Conservation (phyloP, 2,329 filamentous ascomycete species). For the Zymoseptoria passerinii region DNA sequence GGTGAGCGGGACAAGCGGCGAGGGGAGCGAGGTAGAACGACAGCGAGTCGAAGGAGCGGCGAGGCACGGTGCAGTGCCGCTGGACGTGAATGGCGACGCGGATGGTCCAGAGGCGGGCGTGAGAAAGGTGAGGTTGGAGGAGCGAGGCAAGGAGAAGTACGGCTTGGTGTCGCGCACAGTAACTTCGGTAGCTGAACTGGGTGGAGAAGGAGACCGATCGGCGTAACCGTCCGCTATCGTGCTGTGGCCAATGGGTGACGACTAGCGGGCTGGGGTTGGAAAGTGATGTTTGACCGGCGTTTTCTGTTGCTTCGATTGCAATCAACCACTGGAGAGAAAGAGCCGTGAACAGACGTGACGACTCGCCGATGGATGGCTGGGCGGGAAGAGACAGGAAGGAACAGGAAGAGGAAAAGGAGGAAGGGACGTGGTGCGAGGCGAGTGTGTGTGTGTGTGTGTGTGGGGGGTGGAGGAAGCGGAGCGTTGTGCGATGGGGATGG, state of each 20-base stretch:
- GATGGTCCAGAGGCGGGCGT: background rate
- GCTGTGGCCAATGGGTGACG: background rate
- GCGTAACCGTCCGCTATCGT: background rate
- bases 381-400: too few relatives aligned
- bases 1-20: background rate
- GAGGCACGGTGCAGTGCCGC: background rate
- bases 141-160: slow-evolving; percentile 2
- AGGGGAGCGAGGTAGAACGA: background rate
- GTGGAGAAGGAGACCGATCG: background rate
- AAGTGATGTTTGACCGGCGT: too few relatives aligned
- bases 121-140: slow-evolving; percentile 2
- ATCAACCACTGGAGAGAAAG: background rate
- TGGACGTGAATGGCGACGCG: background rate
- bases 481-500: background rate
- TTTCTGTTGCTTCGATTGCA: too few relatives aligned
- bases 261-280: background rate
- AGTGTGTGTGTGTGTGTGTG: too few relatives aligned
- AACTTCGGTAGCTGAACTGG: background rate
- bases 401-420: background rate
- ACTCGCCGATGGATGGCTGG: background rate
- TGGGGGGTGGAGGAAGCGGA: background rate
- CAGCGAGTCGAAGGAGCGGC: background rate
- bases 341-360: too few relatives aligned
- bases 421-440: background rate
- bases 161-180: slow-evolving; percentile 1